Base-by-base conservation (phyloP, 2,329 filamentous ascomycete species). In the Neospermospora avenae region DNA sequence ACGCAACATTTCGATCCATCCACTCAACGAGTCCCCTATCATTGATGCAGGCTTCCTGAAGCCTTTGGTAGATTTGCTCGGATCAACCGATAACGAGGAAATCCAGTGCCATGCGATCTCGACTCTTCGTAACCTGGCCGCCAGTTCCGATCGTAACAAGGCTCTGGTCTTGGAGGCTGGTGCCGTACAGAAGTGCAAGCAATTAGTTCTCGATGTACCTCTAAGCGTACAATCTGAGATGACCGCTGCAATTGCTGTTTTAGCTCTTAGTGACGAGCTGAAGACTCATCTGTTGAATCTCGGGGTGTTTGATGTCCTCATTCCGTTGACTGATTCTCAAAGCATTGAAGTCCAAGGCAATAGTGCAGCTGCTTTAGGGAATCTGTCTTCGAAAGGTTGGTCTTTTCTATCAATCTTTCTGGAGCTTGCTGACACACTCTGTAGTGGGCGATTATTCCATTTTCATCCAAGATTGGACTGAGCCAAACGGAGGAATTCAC, bases 41-140 rank as follows among this genome's bases (percentile, higher is more conserved):
- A 99, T 99, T 71, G 95, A 99, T 71, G 93, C 93, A 42, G 95
- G 93, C 60, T 99, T 99, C 76, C 77, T 99, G 62, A 93, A 92
- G 73, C 95, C 95, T 0, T 78, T 99, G 58, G 95, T 99, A 24
- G 93, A 98, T 67, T 82, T 99, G 1, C 83, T 99, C 7, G 93
- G 95, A 55, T 96, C 92, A 10, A 97, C 93, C 0, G 93, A 98
- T 69, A 97, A 97, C 72, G 95, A 99, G 75, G 95, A 99, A 74
- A 99, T 99, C 55, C 95, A 99, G 74, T 99, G 95, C 73, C 95
- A 99, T 72, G 95, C 95, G 59, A 99, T 99, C 66, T 98, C 95
- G 4, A 99, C 95, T 0, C 82, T 99, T 52, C 87, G 95, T 65
- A 99, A 99, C 71, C 81, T 99, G 60, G 95, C 95, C 6, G 95